Base-by-base conservation (phyloP, 441 rosid genomes). In the Populus tomentosa region DNA sequence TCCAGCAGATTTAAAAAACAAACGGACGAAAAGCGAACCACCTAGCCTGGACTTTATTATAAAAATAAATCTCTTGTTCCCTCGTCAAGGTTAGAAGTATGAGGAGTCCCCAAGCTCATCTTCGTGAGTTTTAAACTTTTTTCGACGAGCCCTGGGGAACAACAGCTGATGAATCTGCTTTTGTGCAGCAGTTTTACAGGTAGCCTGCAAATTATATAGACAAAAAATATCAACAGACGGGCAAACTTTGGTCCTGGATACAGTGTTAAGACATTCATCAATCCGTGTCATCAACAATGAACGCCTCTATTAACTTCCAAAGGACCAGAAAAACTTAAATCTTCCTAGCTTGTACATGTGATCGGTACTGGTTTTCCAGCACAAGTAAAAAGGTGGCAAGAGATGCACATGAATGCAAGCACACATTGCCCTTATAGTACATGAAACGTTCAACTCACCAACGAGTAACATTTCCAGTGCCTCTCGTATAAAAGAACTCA, bases 151-250 rank as follows among this genome's bases (percentile, higher is more conserved):
- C 38, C 92, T 85, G 1, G 97, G 98, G 86, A 92, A 91, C 64
- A 92, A 30, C 18, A 95, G 86, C 81, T 90, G 94, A 63, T 83
- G 90, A 71, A 95, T 93, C 88, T 93, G 95, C 86, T 92, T 95
- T 79, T 90, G 97, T 28, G 98, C 98, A 66, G 92, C 92, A 74
- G 82, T 77, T 80, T 88, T 91, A 9, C 96, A 82, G 59, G 79
- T 78, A 35, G 91, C 98, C 98, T 95, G 88, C 80, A 88, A 64
- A 70, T 80, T 8, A 61, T 20, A 63, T 5, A 10, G 18, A 46
- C 20, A 11, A n/a, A 79, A 7, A 30, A 30, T 30, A 32, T 53
- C 59, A 71, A 71, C 7, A 56, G 38, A 8, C n/a, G 74, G 20
- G 36, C 66, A 33, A 64, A 16, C 8, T 23, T 42, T 71, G 13